phyloP scores from a whole-genome alignment of 495 filamentous ascomycete genomes.

The Clavariopsis aquatica region DNA sequence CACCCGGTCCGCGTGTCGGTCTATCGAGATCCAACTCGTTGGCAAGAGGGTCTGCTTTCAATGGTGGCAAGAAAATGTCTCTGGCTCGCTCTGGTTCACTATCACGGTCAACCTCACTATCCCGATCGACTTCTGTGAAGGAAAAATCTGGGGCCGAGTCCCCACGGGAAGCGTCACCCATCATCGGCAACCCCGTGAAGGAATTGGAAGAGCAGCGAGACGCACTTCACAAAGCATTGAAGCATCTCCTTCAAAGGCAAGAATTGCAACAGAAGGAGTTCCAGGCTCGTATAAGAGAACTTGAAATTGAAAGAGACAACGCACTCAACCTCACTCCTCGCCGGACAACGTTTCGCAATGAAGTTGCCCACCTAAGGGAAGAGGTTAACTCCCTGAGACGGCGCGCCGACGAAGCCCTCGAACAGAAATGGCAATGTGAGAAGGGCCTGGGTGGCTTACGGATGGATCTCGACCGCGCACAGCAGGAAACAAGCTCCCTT shows the following conservation, averaged over 20 bases:
- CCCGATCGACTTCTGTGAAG: constrained; percentile 65
- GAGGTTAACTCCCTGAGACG: constrained; percentile 84
- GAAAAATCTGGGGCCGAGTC: constrained; percentile 41
- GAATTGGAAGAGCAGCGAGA: constrained; percentile 93
- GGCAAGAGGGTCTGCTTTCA: constrained; percentile 47
- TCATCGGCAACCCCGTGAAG: constrained; percentile 72
- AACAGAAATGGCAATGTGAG: constrained; percentile 94
- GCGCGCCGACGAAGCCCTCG: constrained; percentile 92
- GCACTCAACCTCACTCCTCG: constrained; percentile 70
- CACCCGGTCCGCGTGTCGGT: constrained; percentile 47
- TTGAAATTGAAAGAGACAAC: constrained; percentile 77
- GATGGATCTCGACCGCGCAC: constrained; percentile 94
- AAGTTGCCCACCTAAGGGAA: constrained; percentile 73
- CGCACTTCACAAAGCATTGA: constrained; percentile 81
- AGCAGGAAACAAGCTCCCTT: constrained; percentile 84
- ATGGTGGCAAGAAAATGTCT: constrained; percentile 9
- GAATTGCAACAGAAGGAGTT: constrained; percentile 78
- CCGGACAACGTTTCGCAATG: constrained; percentile 75
- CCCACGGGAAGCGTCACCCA: constrained; percentile 61
- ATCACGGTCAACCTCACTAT: constrained; percentile 53
- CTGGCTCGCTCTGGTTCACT: constrained; percentile 41
- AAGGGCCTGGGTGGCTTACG: constrained; percentile 89
- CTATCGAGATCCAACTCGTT: constrained; percentile 65
- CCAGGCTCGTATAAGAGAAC: constrained; percentile 68
- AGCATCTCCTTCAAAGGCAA: constrained; percentile 83